Evolutionary conservation across 164 flowering plant species (phyloP), one percentile per base, ranked within the genome.

Genomic region (Dillenia turbinata): DNA sequence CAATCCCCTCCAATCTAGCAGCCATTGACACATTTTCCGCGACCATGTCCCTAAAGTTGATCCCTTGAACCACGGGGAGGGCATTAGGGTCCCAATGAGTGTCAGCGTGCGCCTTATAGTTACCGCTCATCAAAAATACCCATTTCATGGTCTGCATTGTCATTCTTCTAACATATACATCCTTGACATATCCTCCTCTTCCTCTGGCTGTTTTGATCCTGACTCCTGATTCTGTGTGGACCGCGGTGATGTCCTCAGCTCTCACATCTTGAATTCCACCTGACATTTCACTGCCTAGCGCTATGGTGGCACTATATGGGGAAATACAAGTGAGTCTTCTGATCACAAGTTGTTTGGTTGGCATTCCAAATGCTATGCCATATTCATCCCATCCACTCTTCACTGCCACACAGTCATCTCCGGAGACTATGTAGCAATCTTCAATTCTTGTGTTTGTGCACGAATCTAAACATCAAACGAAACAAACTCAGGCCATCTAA

Each of bases 331-430:
- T 83, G 57, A 87, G 71, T 54, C 85, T 54, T 47, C 87, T 69
- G 78, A 87, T 79, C 0, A 75, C 52, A 0, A 87, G 75, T 15
- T 87, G 81, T 51, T 74, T 76, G 9, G 86, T 84, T 47, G 92
- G 88, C 84, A 81, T 85, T 19, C 76, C 86, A 10, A 49, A 78
- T 1, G 79, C 70, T 5, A 85, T 85, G 0, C 89, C 92, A 50
- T 83, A 87, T 69, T 87, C 74, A 60, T 87, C 92, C 92, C 92
- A 87, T 0, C 92, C 92, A 51, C 89, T 85, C 69, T 87, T 87
- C 0, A 87, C 79, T 0, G 89, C 92, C 1, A 87, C 72, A 45
- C 89, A 84, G 60, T 87, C 92, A 60, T 87, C 92, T 44, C 92
- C 89, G n/a, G 92, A 84, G 19, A 84, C 86, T 12, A 87, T 80